These are phyloP conservation scores for Vitis cinerea DNA, from an alignment of 164 flowering plant genomes.

Conservation along the genomic window DNA sequence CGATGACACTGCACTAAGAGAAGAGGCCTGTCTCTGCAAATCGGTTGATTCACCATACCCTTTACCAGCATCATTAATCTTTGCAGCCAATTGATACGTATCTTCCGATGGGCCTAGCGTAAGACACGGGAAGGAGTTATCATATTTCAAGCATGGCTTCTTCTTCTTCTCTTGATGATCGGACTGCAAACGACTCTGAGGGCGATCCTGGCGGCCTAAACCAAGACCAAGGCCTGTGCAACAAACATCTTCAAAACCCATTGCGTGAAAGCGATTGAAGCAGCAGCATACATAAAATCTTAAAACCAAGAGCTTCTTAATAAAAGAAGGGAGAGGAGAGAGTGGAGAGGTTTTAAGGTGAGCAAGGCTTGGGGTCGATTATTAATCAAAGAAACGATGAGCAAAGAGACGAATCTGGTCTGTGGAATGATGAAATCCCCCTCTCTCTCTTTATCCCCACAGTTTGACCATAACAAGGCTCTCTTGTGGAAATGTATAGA, in stretches of 20 bases:
- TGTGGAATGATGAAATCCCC: slow-evolving; percentile 16
- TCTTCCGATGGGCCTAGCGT: slow-evolving; percentile 18
- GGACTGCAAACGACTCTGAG: neutral
- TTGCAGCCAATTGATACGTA: neutral
- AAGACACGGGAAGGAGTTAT: slow-evolving; percentile 23
- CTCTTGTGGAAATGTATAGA: slow-evolving; percentile 1
- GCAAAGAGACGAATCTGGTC: slow-evolving; percentile 11
- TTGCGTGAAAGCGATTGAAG: neutral
- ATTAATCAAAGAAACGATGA: no score
- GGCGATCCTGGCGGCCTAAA: slow-evolving; percentile 8
- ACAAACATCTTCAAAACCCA: slow-evolving; percentile 16
- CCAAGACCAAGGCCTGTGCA: slow-evolving; percentile 24
- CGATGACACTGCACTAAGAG: slow-evolving; percentile 23
- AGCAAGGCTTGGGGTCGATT: neutral
- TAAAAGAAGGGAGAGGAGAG: neutral
- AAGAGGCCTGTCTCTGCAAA: slow-evolving; percentile 16
- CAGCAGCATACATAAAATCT: neutral
- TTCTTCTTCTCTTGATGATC: slow-evolving; percentile 9
- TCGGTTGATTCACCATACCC: neutral
- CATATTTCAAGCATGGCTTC: slow-evolving; percentile 9
- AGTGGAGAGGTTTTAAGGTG: no score
- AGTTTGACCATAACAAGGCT: slow-evolving; percentile 19
- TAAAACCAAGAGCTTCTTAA: neutral
- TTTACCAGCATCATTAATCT: neutral
- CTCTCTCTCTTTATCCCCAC: slow-evolving; percentile 16